Evolutionary conservation across 495 filamentous ascomycete genomes (phyloP).

Genomic region (Usnea hakonensis): DNA sequence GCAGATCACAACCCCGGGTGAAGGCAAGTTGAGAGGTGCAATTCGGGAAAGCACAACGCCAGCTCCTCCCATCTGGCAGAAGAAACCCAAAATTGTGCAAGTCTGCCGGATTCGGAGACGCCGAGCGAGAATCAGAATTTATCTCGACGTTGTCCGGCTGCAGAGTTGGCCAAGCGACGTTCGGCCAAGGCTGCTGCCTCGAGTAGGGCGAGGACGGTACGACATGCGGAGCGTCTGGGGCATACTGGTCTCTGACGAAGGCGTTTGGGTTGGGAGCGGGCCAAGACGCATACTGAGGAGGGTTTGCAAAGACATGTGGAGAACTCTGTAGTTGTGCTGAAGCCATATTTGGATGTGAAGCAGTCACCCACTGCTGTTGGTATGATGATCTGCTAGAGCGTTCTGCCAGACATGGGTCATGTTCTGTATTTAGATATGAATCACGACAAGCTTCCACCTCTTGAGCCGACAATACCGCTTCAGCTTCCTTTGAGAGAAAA

Average conservation of each 20-base stretch:
- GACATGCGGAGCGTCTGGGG: slow-evolving; percentile 5
- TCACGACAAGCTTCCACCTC: slow-evolving; percentile 25
- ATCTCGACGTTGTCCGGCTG: slow-evolving; percentile 22
- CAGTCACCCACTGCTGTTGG: slow-evolving; percentile 13
- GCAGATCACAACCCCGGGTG: slow-evolving; percentile 54
- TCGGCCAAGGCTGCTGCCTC: slow-evolving; percentile 8
- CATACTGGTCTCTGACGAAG: slow-evolving; percentile 6
- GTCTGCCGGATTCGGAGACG: slow-evolving; percentile 26
- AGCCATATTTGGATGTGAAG: slow-evolving; percentile 7
- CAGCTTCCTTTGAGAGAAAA: slow-evolving; percentile 28
- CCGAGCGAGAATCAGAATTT: slow-evolving; percentile 21
- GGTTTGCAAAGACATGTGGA: slow-evolving; percentile 8
- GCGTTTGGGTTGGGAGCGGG: slow-evolving; percentile 3
- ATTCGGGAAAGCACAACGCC: slow-evolving; percentile 51
- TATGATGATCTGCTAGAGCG: slow-evolving; percentile 8
- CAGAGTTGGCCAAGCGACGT: slow-evolving; percentile 18
- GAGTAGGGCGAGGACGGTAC: slow-evolving; percentile 23
- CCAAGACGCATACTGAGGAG: slow-evolving; percentile 14
- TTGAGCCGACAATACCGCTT: slow-evolving; percentile 26
- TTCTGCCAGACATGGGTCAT: slow-evolving; percentile 13
- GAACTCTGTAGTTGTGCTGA: neutral
- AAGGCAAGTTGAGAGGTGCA: slow-evolving; percentile 51
- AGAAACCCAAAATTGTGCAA: slow-evolving; percentile 29
- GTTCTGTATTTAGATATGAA: slow-evolving; percentile 22
- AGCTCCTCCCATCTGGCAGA: slow-evolving; percentile 37